Base-by-base conservation (phyloP, 2,329 filamentous ascomycete species). In the Microdochium paspali region DNA sequence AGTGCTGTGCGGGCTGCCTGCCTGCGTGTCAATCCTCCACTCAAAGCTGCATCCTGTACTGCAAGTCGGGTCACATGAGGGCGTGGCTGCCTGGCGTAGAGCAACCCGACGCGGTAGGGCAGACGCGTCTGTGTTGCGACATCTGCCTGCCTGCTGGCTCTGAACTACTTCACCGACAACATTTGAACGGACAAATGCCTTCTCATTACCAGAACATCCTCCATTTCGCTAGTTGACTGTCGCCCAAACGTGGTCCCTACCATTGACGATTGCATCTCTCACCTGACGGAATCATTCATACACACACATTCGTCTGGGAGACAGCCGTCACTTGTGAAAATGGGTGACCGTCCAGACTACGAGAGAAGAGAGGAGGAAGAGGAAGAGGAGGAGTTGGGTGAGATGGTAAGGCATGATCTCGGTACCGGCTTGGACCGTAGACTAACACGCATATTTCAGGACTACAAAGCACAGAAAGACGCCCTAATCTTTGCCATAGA, bases 401-500 rank as follows among this genome's bases (percentile, higher is more conserved):
- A 88, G 56, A 72, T 72, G 42, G 79, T 84, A 66, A 56, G 70
- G 54, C 7, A 25, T 31, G 45, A 40, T 25, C 10, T 18, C 4
- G 13, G 23, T n/a, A 4, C 13, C 4, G 4, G 2, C 54, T 59
- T 20, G 57, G 45, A 18, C 9, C 10, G 39, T 10, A 3, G 7
- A 21, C 35, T 40, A 21, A 40, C 23, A 18, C 4, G 13, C 13
- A 15, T 12, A 35, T 6, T 4, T 15, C 56, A 91, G 89, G 84
- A 82, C 65, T 98, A 93, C 72, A 94, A 90, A 70, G 77, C 85
- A 1, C 84, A 90, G 61, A 96, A 95, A 69, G 93, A 98, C 81
- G 93, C 93, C n/a, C 79, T 97, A n/a, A 76, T 98, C 23, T 91
- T 98, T 62, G 91, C 90, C 13, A 95, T 98, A 58, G 86, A 97